Evolutionary conservation across 1,139 yeast genomes (phyloP), one percentile per base, ranked within the genome.

Genomic region (Scheffersomyces parashehatae): DNA sequence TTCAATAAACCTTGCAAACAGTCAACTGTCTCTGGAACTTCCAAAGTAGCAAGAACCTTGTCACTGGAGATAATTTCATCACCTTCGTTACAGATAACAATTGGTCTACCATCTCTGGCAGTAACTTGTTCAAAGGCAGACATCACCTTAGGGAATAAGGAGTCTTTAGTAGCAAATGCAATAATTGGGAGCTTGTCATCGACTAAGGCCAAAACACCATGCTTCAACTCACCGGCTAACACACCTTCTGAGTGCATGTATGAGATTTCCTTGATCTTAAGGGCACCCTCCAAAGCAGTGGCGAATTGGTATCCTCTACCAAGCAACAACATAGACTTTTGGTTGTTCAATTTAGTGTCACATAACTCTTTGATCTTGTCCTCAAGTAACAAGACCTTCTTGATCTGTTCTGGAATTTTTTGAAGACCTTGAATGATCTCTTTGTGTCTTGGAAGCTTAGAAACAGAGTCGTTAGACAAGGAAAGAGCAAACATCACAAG

Each of bases 181-280:
- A 95, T 86, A 53, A 93, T 89, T 50, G 99, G 99, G 62, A 95
- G 77, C 55, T 86, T 76, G 59, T 88, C 95, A 67, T 95, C 99
- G 51, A 95, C 97, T 53, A 95, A 79, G 3, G 99, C 99, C 60
- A 95, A 81, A 33, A 90, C 97, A 70, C 99, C 99, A 64, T 95
- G 99, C 71, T 95, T 95, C 69, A 95, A 82, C 70, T 95, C 99
- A 65, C 99, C 99, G 26, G 99, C 99, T 54, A 93, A 82, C 41
- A 95, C 97, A 75, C 99, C 99, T 74, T 95, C 99, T 26, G 98
- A 89, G 67, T 95, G 99, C 91, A 93, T 95, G 68, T 95, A 95
- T 5, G 98, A 91, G 52, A 95, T 95, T 71, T 95, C 99, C 73
- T 95, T 95, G 65, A 95, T 93, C 73, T 95, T 95, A 59, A 95